Conservation (phyloP, 2,329 filamentous ascomycete species). For the Neophaeococcomyces mojaviensis region DNA sequence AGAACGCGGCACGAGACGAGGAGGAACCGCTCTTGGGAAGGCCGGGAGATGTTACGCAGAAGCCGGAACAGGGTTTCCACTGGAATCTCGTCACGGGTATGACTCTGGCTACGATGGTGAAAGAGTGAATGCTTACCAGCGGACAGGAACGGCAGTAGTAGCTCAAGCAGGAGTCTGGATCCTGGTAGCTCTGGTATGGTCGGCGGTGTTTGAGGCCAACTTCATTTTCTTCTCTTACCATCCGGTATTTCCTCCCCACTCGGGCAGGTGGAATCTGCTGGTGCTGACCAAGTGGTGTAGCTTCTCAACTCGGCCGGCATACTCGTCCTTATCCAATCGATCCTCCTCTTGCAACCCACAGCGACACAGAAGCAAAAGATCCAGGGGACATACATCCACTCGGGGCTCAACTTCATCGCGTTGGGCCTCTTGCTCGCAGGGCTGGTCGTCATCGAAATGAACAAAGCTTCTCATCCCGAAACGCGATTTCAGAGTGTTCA, state of each 20-base stretch:
- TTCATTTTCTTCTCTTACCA: conserved; percentile 82
- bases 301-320: conserved; percentile 57
- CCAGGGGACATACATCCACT: conserved; percentile 57
- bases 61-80: conserved; percentile 54
- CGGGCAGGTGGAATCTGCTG: background rate
- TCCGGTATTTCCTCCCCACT: conserved; percentile 60
- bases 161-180: conserved; percentile 73
- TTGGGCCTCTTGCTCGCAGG: conserved; percentile 30
- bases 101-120: conserved; percentile 21
- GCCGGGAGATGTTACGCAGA: conserved; percentile 66
- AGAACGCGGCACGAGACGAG: conserved; percentile 43
- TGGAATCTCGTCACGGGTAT: conserved; percentile 69
- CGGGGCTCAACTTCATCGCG: conserved; percentile 53
- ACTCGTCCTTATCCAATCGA: conserved; percentile 68
- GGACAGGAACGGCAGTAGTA: conserved; percentile 67
- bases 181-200: conserved; percentile 70
- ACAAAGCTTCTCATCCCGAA: conserved; percentile 71
- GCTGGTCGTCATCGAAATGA: conserved; percentile 50
- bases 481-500: conserved; percentile 65
- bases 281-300: conserved; percentile 24
- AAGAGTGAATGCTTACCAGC: conserved; percentile 15
- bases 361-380: conserved; percentile 67
- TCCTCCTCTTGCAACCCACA: conserved; percentile 82
- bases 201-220: conserved; percentile 60
- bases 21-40: conserved; percentile 64